Percentiles rank a stretch among this genome's conserved stretches.
Conservation (phyloP, 176 grass and related monocot species). For the Oryza coarctata region DNA sequence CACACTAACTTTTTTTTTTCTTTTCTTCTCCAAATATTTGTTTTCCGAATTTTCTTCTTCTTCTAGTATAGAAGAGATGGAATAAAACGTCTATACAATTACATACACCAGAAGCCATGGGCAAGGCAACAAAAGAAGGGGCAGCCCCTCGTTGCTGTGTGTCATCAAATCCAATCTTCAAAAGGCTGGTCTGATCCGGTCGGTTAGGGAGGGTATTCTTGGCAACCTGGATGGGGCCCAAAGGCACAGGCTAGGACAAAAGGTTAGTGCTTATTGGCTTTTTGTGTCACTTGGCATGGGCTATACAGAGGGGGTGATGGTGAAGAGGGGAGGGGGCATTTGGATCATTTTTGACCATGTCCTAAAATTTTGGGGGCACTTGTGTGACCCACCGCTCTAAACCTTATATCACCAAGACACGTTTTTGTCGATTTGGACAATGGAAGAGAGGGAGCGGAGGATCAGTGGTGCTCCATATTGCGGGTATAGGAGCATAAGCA, state of each 20-base stretch:
- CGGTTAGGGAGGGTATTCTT: conserved; percentile 64
- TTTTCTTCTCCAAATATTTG: neutral
- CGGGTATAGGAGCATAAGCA: conserved; percentile 80
- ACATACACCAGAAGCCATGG: conserved; percentile 54
- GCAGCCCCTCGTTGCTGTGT: neutral
- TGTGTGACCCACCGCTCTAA: neutral
- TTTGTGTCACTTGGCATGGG: conserved; percentile 40
- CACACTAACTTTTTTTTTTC: neutral
- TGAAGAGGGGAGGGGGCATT: conserved; percentile 27
- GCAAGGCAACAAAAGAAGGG: conserved; percentile 37
- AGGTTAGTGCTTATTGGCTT: conserved; percentile 44
- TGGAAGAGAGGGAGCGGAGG: conserved; percentile 38
- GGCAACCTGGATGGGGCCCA: conserved; percentile 51
- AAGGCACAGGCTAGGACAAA: conserved; percentile 43
- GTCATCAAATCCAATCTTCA: conserved; percentile 60
- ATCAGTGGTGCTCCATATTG: conserved; percentile 70
- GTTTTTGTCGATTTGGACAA: neutral
- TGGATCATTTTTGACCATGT: conserved; percentile 1
- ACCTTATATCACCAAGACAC: neutral
- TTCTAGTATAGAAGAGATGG: conserved; percentile 36
- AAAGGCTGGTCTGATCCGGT: conserved; percentile 54
- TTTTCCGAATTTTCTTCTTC: neutral
- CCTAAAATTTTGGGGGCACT: neutral
- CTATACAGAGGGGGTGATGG: conserved; percentile 1
- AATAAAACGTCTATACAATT: conserved; percentile 60